Evolutionary conservation across 306 rosid species (phyloP).

Genomic region (Trichosanthes truncata): DNA sequence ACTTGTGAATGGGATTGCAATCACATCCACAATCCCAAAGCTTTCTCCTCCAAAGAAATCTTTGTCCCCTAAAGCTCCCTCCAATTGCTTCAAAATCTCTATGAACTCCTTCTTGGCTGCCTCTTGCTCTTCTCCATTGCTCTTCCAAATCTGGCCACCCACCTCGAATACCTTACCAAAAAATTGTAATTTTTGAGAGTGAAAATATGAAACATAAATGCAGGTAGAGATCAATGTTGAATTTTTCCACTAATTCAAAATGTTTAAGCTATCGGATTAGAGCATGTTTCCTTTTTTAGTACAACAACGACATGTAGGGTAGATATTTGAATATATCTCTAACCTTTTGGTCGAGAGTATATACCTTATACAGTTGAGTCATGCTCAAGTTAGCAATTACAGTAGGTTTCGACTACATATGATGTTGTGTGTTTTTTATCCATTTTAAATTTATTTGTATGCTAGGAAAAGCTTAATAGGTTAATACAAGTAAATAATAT

Average conservation of each 20-base stretch:
- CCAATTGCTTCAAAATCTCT: slow-evolving; percentile 42
- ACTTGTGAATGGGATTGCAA: slow-evolving; percentile 33
- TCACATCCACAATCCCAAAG: slow-evolving; percentile 52
- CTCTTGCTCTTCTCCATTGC: slow-evolving; percentile 53
- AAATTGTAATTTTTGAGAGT: not conserved
- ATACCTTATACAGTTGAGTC: not conserved
- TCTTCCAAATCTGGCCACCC: slow-evolving; percentile 34
- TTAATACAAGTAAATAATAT: too few species aligned
- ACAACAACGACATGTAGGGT: too few species aligned
- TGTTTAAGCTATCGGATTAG: not conserved
- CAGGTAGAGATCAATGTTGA: not conserved
- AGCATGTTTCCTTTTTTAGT: too few species aligned
- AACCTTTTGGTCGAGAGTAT: too few species aligned
- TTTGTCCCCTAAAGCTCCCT: slow-evolving; percentile 48
- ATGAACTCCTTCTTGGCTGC: slow-evolving; percentile 41
- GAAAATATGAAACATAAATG: not conserved
- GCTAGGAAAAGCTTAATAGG: not conserved
- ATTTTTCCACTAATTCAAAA: not conserved
- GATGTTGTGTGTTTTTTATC: not conserved
- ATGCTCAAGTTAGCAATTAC: not conserved
- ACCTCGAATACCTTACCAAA: slow-evolving; percentile 34
- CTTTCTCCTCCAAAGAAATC: slow-evolving; percentile 43
- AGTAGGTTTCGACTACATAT: not conserved
- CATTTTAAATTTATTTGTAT: too few species aligned
- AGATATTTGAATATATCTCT: too few species aligned